These are phyloP conservation scores for Chenopodium suecicum DNA, from an alignment of 148 eudicot genomes.

Conservation along the genomic window DNA sequence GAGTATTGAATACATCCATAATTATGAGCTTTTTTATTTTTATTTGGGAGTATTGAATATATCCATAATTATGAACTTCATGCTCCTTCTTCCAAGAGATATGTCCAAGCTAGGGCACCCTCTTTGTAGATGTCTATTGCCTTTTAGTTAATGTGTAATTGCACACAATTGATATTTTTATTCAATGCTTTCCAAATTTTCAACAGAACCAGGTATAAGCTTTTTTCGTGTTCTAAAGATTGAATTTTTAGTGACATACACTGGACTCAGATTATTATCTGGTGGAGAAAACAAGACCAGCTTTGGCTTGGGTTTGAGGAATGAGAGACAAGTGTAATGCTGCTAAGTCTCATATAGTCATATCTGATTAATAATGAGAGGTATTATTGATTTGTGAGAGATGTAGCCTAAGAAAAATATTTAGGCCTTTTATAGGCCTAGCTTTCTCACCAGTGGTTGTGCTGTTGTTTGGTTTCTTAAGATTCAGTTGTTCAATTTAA, in stretches of 20 bases:
- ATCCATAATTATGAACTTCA: too few species aligned
- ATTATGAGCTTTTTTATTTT: too few species aligned
- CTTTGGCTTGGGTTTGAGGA: neutral
- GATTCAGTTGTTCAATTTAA: neutral
- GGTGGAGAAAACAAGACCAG: too few species aligned
- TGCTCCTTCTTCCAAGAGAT: too few species aligned
- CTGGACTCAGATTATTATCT: neutral
- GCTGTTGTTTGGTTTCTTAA: neutral
- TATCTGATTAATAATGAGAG: neutral
- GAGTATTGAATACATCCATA: too few species aligned
- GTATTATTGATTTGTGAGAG: neutral
- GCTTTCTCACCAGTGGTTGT: neutral
- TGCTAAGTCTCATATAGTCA: neutral
- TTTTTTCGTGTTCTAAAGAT: neutral
- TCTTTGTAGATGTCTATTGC: neutral
- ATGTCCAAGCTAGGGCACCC: too few species aligned
- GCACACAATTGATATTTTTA: neutral
- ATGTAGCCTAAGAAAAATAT: neutral
- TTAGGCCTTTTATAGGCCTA: neutral
- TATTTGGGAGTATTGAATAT: too few species aligned
- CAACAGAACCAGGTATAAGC: neutral
- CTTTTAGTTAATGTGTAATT: neutral
- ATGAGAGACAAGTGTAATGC: neutral
- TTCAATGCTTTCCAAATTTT: neutral
- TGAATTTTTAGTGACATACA: neutral